phyloP scores from a whole-genome alignment of 768 basidiomycete species.

The Lactifluus hygrophoroides region DNA sequence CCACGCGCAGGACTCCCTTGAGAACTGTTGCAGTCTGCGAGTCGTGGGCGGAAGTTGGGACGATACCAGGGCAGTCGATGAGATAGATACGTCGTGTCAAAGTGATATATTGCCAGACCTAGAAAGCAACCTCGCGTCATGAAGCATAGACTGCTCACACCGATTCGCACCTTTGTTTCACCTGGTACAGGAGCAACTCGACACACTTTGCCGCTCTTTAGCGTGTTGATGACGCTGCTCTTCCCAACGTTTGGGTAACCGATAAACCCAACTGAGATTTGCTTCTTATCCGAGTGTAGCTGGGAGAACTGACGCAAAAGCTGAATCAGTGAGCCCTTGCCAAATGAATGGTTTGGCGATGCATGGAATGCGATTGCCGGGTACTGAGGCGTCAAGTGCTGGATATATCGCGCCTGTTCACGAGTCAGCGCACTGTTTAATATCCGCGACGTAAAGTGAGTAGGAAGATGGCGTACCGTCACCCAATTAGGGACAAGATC shows the following conservation, averaged over 20 bases:
- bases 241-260: conserved; percentile 99
- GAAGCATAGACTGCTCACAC: neutral
- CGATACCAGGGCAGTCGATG: conserved; percentile 98
- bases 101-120: conserved; percentile 99
- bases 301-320: conserved; percentile 93
- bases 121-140: neutral
- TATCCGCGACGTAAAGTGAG: neutral
- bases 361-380: conserved; percentile 99
- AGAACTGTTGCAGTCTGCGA: conserved; percentile 86
- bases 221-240: conserved; percentile 94
- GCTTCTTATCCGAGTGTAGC: conserved; percentile 97
- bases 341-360: conserved; percentile 97
- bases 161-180: conserved; percentile 67
- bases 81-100: conserved; percentile 94
- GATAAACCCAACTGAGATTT: conserved; percentile 96
- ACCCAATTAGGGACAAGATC: conserved; percentile 99
- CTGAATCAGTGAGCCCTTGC: conserved; percentile 97
- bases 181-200: conserved; percentile 94
- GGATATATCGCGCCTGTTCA: conserved; percentile 83
- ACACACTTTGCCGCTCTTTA: conserved; percentile 98
- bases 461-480: conserved; percentile 54
- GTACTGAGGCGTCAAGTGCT: conserved; percentile 88
- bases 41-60: conserved; percentile 88
- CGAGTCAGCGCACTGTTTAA: neutral
- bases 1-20: conserved; percentile 94